phyloP scores from a whole-genome alignment of 345 rosid species.

The Eucalyptus melliodora region DNA sequence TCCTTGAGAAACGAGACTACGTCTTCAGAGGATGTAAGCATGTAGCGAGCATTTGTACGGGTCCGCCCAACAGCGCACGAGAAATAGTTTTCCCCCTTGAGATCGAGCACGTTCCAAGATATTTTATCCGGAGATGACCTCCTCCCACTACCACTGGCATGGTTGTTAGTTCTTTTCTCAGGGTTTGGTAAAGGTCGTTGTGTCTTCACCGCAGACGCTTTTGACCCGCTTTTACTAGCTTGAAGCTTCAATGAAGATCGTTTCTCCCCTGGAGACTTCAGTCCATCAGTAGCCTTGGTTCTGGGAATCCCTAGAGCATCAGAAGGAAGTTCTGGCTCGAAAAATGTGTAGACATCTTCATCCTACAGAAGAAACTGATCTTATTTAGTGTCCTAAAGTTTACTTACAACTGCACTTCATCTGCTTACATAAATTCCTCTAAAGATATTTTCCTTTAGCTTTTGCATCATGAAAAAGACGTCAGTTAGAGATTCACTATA shows the following conservation, averaged over 20 bases:
- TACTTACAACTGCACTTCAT: not conserved
- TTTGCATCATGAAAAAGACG: not conserved
- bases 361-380: conserved; percentile 31
- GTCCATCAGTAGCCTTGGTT: conserved; percentile 52
- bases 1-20: conserved; percentile 63
- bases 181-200: conserved; percentile 37
- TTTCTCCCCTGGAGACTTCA: conserved; percentile 41
- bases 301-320: conserved; percentile 43
- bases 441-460: not conserved
- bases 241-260: conserved; percentile 46
- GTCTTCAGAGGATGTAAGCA: conserved; percentile 65
- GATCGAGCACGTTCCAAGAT: conserved; percentile 97
- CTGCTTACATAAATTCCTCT: not conserved
- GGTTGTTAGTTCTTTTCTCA: conserved; percentile 29
- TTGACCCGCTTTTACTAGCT: conserved; percentile 52
- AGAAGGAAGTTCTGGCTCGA: conserved; percentile 89
- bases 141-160: conserved; percentile 26
- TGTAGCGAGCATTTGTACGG: conserved; percentile 74
- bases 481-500: not conserved
- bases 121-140: conserved; percentile 65
- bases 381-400: not conserved
- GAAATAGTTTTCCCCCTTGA: conserved; percentile 93
- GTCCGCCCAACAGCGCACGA: conserved; percentile 88
- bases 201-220: conserved; percentile 43
- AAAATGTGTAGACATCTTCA: conserved; percentile 94